Percentiles rank a stretch among this genome's conserved stretches.
Evolutionary conservation across 2,329 filamentous ascomycete genomes (phyloP).

Genomic region (Penicillium sp.): DNA sequence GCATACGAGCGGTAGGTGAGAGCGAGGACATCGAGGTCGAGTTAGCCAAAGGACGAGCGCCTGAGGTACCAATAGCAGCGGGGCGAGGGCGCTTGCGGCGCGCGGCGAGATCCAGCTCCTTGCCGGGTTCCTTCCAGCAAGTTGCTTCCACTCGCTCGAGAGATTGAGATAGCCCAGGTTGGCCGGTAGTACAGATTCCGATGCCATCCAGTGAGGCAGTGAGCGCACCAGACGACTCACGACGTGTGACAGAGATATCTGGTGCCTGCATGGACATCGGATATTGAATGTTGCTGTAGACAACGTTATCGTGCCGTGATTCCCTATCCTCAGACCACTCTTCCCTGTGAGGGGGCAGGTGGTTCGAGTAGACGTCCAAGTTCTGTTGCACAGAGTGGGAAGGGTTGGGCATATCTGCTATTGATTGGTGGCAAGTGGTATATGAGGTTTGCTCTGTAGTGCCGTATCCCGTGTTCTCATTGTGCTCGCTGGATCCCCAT

Average conservation of each 20-base stretch:
- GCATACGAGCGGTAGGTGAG: conserved; percentile 40
- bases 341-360: conserved; percentile 19
- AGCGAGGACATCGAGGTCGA: conserved; percentile 43
- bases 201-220: conserved; percentile 35
- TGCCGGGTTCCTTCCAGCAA: conserved; percentile 38
- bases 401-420: conserved; percentile 18
- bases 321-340: conserved; percentile 30
- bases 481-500: conserved; percentile 28
- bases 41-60: conserved; percentile 37
- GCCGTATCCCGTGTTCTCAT: conserved; percentile 24
- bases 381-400: conserved; percentile 17
- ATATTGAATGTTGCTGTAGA: conserved; percentile 35
- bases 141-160: conserved; percentile 24
- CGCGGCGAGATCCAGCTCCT: conserved; percentile 47
- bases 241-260: conserved; percentile 29
- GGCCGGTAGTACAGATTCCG: conserved; percentile 32
- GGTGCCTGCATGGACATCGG: conserved; percentile 29
- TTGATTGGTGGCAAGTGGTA: conserved; percentile 21
- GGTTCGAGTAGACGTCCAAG: conserved; percentile 16
- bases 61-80: conserved; percentile 46
- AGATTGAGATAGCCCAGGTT: conserved; percentile 27
- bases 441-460: conserved; percentile 22
- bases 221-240: conserved; percentile 37
- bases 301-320: conserved; percentile 24
- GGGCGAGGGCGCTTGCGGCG: conserved; percentile 48